Percentiles rank a stretch among this genome's conserved stretches.
phyloP scores from a whole-genome alignment of 495 filamentous ascomycete species.

The Viridothelium virens region DNA sequence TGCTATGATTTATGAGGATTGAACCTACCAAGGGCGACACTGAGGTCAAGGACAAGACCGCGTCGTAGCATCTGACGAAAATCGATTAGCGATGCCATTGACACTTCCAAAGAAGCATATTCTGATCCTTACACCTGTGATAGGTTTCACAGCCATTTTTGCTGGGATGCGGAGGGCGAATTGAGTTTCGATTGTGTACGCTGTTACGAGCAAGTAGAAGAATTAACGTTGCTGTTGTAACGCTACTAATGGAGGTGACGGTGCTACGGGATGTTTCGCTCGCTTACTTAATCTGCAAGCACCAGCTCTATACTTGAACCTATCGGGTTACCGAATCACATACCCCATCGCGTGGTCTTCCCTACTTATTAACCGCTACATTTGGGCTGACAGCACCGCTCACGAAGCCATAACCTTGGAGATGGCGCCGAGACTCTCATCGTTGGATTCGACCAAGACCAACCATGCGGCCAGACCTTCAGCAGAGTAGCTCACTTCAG shows the following conservation, averaged over 20 bases:
- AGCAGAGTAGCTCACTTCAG: too few relatives aligned
- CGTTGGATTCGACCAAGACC: too few relatives aligned
- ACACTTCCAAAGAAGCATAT: slow-evolving; percentile 15
- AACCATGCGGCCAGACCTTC: too few relatives aligned
- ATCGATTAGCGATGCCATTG: slow-evolving; percentile 27
- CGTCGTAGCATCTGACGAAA: slow-evolving; percentile 60
- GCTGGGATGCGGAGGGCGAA: background rate
- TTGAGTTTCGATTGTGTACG: background rate
- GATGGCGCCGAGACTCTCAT: too few relatives aligned
- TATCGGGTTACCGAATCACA: too few relatives aligned
- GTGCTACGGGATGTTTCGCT: background rate
- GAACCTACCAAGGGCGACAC: slow-evolving; percentile 63
- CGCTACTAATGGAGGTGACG: background rate
- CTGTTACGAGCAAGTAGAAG: background rate
- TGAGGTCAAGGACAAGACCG: slow-evolving; percentile 68
- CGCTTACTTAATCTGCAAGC: background rate
- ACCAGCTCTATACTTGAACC: too few relatives aligned
- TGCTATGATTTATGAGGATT: slow-evolving; percentile 9
- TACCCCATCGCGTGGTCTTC: too few relatives aligned
- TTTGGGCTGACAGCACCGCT: too few relatives aligned
- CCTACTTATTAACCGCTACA: too few relatives aligned
- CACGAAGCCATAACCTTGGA: too few relatives aligned
- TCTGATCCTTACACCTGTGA: slow-evolving; percentile 44
- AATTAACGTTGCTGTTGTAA: background rate
- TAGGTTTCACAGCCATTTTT: slow-evolving; percentile 43